Base-by-base conservation (phyloP, 495 filamentous ascomycete species). In the Neurospora intermedia region DNA sequence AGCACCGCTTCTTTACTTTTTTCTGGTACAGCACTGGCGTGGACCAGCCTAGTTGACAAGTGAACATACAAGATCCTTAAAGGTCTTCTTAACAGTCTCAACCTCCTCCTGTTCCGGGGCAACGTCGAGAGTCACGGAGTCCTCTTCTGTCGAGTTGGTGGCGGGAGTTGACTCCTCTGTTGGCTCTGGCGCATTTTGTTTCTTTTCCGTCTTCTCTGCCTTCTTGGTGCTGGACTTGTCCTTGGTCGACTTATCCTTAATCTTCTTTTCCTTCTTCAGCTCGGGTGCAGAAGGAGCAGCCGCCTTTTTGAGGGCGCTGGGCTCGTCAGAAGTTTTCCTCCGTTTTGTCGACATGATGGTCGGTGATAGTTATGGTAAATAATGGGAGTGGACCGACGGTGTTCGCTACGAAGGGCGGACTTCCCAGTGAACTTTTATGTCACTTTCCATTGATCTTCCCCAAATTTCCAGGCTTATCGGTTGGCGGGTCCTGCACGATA, bases 61-160 rank as follows among this genome's bases (percentile, higher is more conserved):
- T 4, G 18, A 31, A 31, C 76, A 69, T 75, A 81, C 79, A 43
- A 98, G 81, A 43, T 97, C 94, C 75, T 89, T 88, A 81, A 98
- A 98, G 0, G 90, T 88, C 81, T 93, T 91, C 10, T 83, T 78
- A 4, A 79, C 70, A n/a, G 77, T 70, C 20, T 81, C 73, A n/a
- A 48, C 72, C 10, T 70, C 72, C 6, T 75, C 78, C 27, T 76
- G 73, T 8, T 35, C 42, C 5, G 77, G 72, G 7, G 69, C 38
- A 69, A 77, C 71, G 75, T 79, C 76, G 16, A 79, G 31, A 18
- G 76, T 79, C 38, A 23, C 48, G 15, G 40, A 35, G 70, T 54
- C 31, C 59, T 39, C 66, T 74, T 13, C 45, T 62, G 18, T 71
- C 20, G 46, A 41, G n/a, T 71, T 54, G 35, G 23, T 46, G 69